Evolutionary conservation across 371 early-diverging fungal genomes (phyloP).

Genomic region (Lichtheimia corymbifera): DNA sequence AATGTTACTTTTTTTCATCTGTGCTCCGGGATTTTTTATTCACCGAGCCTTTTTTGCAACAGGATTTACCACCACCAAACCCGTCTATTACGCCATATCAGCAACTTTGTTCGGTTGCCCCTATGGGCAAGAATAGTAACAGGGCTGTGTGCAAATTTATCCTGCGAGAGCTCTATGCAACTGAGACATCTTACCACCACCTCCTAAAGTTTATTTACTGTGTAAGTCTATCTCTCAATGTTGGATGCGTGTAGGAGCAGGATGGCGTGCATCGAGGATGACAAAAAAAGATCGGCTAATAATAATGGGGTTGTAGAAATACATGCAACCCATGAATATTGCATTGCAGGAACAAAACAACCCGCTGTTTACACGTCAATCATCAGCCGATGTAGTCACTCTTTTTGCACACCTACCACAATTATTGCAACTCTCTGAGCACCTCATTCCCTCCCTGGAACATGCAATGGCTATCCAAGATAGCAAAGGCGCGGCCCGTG

Average conservation of each 20-base stretch:
- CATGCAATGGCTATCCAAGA: neutral
- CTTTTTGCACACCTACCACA: conserved; percentile 35
- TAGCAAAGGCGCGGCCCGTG: neutral
- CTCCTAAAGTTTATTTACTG: conserved; percentile 23
- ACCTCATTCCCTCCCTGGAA: conserved; percentile 10
- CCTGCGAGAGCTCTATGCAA: conserved; percentile 19
- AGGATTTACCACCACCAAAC: too few relatives aligned
- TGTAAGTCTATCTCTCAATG: neutral
- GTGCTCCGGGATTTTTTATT: too few relatives aligned
- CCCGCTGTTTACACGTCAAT: conserved; percentile 21
- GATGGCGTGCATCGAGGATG: neutral
- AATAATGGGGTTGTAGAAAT: conserved; percentile 23
- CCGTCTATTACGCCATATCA: too few relatives aligned
- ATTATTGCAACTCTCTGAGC: conserved; percentile 26
- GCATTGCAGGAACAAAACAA: conserved; percentile 28
- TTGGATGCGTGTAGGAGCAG: neutral
- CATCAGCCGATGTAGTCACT: conserved; percentile 32
- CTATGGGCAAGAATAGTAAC: neutral
- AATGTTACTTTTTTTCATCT: too few relatives aligned
- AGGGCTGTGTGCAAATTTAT: conserved; percentile 18
- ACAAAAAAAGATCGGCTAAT: too few relatives aligned
- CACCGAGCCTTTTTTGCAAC: too few relatives aligned
- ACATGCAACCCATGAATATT: conserved; percentile 38
- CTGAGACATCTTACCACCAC: conserved; percentile 31
- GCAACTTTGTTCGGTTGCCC: too few relatives aligned